Percentiles rank a stretch among this genome's conserved stretches.
phyloP scores from a whole-genome alignment of 2,329 filamentous ascomycete species.

The Ampelomyces quisqualis region DNA sequence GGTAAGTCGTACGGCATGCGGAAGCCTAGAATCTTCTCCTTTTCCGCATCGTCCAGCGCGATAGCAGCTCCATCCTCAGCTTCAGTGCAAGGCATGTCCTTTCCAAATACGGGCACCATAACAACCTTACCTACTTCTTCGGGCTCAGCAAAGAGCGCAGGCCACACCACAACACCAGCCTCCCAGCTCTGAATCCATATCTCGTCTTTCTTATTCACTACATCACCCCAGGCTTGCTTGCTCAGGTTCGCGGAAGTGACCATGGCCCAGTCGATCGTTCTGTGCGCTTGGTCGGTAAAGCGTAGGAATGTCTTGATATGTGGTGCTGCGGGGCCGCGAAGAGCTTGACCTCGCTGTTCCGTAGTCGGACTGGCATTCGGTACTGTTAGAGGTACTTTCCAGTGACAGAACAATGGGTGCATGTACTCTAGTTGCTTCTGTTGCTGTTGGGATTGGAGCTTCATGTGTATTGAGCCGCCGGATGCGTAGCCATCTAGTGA shows the following conservation, averaged over 20 bases:
- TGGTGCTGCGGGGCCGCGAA: slow-evolving; percentile 65
- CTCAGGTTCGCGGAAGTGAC: slow-evolving; percentile 90
- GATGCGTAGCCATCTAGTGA: slow-evolving; percentile 77
- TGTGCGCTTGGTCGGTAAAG: slow-evolving; percentile 49
- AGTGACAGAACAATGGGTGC: slow-evolving; percentile 69
- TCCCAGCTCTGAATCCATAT: slow-evolving; percentile 78
- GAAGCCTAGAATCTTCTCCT: slow-evolving; percentile 60
- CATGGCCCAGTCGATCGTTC: slow-evolving; percentile 76
- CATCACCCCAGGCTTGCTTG: slow-evolving; percentile 83
- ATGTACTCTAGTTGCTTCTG: slow-evolving; percentile 73
- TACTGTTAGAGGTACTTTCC: slow-evolving; percentile 53
- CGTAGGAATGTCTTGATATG: slow-evolving; percentile 90
- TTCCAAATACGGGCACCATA: slow-evolving; percentile 71
- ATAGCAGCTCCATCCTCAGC: slow-evolving; percentile 20
- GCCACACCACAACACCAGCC: slow-evolving; percentile 81
- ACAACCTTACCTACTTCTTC: slow-evolving; percentile 17
- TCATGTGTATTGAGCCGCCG: slow-evolving; percentile 79
- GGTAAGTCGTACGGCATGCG: slow-evolving; percentile 84
- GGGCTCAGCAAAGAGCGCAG: slow-evolving; percentile 52
- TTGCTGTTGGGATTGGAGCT: slow-evolving; percentile 68
- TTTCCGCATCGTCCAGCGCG: slow-evolving; percentile 1
- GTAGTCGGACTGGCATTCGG: neutral
- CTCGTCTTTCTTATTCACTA: slow-evolving; percentile 57
- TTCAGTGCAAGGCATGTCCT: slow-evolving; percentile 54
- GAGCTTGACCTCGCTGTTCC: slow-evolving; percentile 18